Percentiles rank a stretch among this genome's conserved stretches.
Conservation (phyloP, 2,329 filamentous ascomycete genomes). For the Phialemonium atrogriseum region DNA sequence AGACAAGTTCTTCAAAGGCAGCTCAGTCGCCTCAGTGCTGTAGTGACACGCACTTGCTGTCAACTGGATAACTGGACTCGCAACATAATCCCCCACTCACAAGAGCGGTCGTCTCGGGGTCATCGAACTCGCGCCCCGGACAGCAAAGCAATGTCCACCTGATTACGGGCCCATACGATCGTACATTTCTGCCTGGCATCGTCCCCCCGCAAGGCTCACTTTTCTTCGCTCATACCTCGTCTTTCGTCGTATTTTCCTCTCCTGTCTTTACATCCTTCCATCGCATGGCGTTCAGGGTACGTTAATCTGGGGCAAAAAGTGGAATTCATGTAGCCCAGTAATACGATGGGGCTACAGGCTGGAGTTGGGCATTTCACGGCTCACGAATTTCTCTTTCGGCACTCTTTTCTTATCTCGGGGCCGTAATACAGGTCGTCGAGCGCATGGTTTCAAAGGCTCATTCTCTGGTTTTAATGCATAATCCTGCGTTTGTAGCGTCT, state of each 20-base stretch:
- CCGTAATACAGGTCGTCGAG: too few species aligned
- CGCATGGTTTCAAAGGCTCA: too few species aligned
- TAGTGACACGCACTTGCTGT: too few species aligned
- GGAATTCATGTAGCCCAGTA: too few species aligned
- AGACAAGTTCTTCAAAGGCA: constrained; percentile 1
- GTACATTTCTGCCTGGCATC: neutral
- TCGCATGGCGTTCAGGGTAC: constrained; percentile 4
- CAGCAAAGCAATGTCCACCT: neutral
- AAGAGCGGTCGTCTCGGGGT: neutral
- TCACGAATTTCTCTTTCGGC: too few species aligned
- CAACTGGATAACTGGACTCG: neutral
- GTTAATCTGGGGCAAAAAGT: too few species aligned
- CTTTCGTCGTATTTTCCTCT: neutral
- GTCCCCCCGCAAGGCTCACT: neutral
- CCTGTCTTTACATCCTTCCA: neutral
- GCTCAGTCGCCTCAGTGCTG: too few species aligned
- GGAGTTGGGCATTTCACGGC: too few species aligned
- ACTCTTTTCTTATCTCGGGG: too few species aligned
- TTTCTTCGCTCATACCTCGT: constrained; percentile 1
- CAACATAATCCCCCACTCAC: neutral
- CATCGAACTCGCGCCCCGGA: neutral
- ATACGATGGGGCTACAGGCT: too few species aligned
- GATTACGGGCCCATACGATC: constrained; percentile 1
- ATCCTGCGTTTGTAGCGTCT: too few species aligned
- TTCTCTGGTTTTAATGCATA: too few species aligned